A percentile compares a stretch with the other conserved stretches of the same genome.
Evolutionary conservation across 768 basidiomycete species (phyloP).

Genomic region (Russula sp.): DNA sequence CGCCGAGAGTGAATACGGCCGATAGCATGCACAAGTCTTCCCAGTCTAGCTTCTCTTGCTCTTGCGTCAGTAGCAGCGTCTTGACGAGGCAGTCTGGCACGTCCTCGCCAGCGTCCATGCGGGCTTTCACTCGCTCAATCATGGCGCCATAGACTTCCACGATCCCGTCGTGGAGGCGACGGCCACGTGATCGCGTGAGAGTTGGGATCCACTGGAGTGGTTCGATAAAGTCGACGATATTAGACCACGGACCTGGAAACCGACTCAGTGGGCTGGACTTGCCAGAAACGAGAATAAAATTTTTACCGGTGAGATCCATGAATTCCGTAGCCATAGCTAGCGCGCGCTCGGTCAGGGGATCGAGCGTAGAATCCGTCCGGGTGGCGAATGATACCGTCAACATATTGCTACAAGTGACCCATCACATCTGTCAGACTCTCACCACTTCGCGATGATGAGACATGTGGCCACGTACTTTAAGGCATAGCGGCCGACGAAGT

Average conservation of each 20-base stretch:
- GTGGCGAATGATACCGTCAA: conserved; percentile 37
- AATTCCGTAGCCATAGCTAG: conserved; percentile 38
- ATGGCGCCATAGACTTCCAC: conserved; percentile 30
- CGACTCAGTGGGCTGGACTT: neutral
- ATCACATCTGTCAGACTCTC: conserved; percentile 2
- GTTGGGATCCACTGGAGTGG: conserved; percentile 37
- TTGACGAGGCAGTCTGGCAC: conserved; percentile 33
- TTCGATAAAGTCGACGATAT: conserved; percentile 39
- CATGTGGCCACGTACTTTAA: conserved; percentile 21
- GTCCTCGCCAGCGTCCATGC: conserved; percentile 28
- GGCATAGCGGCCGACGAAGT: conserved; percentile 33
- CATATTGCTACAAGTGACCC: conserved; percentile 35
- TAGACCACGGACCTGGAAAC: conserved; percentile 35
- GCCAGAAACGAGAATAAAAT: neutral
- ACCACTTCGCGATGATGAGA: neutral
- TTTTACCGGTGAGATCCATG: conserved; percentile 32
- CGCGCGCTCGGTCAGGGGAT: conserved; percentile 34
- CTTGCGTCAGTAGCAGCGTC: conserved; percentile 26
- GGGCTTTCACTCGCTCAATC: conserved; percentile 27
- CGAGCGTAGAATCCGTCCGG: conserved; percentile 34
- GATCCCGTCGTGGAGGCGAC: conserved; percentile 33
- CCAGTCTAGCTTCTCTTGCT: conserved; percentile 28
- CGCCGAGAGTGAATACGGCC: conserved; percentile 31
- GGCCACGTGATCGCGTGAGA: conserved; percentile 32
- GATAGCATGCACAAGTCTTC: conserved; percentile 32